phyloP scores from a whole-genome alignment of 345 rosid genomes.

The Salix koriyanagi region DNA sequence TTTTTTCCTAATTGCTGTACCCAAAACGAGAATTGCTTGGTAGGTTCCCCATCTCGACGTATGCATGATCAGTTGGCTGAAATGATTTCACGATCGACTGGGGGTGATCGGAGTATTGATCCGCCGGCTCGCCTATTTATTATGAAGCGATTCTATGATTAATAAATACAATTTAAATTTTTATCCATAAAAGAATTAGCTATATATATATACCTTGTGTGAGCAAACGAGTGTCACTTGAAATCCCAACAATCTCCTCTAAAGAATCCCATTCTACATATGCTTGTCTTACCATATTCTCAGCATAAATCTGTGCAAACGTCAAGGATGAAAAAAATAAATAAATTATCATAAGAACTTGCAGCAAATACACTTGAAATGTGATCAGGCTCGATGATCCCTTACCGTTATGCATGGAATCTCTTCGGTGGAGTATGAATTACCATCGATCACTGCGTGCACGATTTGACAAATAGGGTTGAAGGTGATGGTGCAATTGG shows the following conservation, averaged over 20 bases:
- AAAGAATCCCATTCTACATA: slow-evolving; percentile 45
- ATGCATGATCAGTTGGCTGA: slow-evolving; percentile 18
- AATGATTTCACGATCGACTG: slow-evolving; percentile 19
- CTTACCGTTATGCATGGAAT: slow-evolving; percentile 13
- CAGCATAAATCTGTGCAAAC: slow-evolving; percentile 38
- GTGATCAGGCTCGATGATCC: background rate
- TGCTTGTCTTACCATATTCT: slow-evolving; percentile 56
- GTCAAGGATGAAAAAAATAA: background rate
- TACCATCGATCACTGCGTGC: slow-evolving; percentile 44
- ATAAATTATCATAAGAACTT: background rate
- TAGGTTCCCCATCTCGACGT: slow-evolving; percentile 10
- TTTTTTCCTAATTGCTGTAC: slow-evolving; percentile 26
- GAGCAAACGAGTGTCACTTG: slow-evolving; percentile 40
- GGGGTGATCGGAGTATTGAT: background rate
- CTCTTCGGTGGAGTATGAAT: slow-evolving; percentile 30
- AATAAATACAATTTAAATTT: background rate
- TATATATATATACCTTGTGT: slow-evolving; percentile 44
- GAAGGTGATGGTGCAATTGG: slow-evolving; percentile 30
- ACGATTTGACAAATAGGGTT: slow-evolving; percentile 72
- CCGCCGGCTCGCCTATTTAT: slow-evolving; percentile 10
- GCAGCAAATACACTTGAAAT: background rate
- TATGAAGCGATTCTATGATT: background rate
- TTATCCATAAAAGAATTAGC: background rate
- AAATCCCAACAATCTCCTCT: slow-evolving; percentile 41
- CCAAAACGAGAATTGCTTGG: slow-evolving; percentile 8